Evolutionary conservation across 352 stramenopile species (phyloP), one percentile per base, ranked within the genome.

Genomic region (Phytophthora boehmeriae): DNA sequence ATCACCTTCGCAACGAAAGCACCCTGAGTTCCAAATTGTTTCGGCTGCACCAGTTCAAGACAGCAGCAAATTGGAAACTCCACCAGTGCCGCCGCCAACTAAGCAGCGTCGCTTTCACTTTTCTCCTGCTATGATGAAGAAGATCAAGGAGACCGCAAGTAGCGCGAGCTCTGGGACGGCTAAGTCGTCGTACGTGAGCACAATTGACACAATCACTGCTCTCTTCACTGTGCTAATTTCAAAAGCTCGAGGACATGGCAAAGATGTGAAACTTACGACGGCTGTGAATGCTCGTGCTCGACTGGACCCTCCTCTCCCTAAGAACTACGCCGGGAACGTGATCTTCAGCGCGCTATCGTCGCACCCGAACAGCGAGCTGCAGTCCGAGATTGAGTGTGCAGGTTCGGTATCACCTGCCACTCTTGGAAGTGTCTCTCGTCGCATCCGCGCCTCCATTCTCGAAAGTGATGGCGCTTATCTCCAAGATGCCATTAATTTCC

Each of bases 401-500:
- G 22, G 16, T 22, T 20, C 13, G 13, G 39, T 45, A 17, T 45
- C 39, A 27, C 39, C 19, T 42, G 39, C 2, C 39, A 45, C 39
- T 5, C 19, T 48, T 13, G 19, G 17, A 9, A 48, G 5, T 5
- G 16, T 48, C 17, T 28, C 42, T 28, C 42, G 42, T 17, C 8
- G 42, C 5, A 48, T 48, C 17, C 42, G 42, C 8, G 42, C 42
- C 22, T 80, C 70, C 5, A 72, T 82, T 27, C 11, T 70, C 10
- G 52, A 41, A 5, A 66, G 62, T 38, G 59, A 84, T 51, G 55
- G 73, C 30, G 44, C 48, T 1, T 86, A 77, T 35, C 41, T 88
- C 6, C 71, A 73, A 27, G 78, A 88, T 44, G 71, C 71, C n/a
- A 78, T 86, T 41, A 62, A 86, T 44, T 88, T 86, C 44, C 55